Evolutionary conservation across 108 stramenopile genomes (phyloP).

Genomic region (Skeletonema potamos): DNA sequence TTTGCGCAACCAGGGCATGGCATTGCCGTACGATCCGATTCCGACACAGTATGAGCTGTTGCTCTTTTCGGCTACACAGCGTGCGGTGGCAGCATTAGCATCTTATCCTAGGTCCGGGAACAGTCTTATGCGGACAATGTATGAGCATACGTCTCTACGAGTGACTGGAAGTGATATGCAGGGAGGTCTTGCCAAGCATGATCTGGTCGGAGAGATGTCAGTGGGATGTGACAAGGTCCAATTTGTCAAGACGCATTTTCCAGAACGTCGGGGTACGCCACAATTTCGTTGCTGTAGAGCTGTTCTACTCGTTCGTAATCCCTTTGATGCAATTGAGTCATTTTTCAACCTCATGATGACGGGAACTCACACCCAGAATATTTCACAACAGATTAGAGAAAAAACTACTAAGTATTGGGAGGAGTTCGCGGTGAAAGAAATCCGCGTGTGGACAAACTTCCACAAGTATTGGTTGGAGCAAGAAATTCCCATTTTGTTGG

Average conservation of each 20-base stretch:
- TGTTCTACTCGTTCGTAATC: constrained; percentile 89
- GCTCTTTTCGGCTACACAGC: constrained; percentile 60
- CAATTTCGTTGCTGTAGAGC: constrained; percentile 56
- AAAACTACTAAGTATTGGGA: constrained; percentile 50
- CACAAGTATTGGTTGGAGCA: constrained; percentile 64
- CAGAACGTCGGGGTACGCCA: constrained; percentile 75
- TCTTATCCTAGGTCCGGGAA: constrained; percentile 86
- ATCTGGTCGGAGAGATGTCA: constrained; percentile 80
- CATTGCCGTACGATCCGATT: constrained; percentile 25
- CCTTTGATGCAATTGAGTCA: constrained; percentile 92
- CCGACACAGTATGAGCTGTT: constrained; percentile 57
- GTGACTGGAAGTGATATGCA: constrained; percentile 93
- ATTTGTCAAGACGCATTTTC: constrained; percentile 93
- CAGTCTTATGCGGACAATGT: constrained; percentile 72
- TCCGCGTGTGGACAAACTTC: constrained; percentile 64
- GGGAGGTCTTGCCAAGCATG: constrained; percentile 73
- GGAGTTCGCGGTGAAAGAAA: constrained; percentile 67
- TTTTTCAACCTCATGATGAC: constrained; percentile 95
- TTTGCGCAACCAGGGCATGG: constrained; percentile 12
- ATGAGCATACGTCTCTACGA: constrained; percentile 69
- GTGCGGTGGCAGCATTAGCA: constrained; percentile 68
- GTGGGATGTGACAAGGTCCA: constrained; percentile 68
- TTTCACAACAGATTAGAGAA: constrained; percentile 53
- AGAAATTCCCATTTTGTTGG: constrained; percentile 58
- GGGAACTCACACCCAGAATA: constrained; percentile 72